Evolutionary conservation across 345 rosid species (phyloP), one percentile per base, ranked within the genome.

Genomic region (Aquilaria sinensis): DNA sequence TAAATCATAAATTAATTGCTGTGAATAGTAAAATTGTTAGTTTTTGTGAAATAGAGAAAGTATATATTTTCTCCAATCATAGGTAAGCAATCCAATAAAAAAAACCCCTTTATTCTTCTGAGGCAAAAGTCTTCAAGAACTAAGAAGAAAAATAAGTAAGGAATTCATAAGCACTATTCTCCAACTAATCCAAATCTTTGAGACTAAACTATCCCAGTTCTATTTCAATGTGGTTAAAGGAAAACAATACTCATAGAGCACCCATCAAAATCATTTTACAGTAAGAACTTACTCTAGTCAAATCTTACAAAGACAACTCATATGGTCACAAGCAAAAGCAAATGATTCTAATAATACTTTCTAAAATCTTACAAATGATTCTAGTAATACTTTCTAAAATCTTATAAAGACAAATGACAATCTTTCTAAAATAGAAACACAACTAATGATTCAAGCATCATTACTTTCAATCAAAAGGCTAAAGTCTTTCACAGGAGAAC

Each of bases 391-490:
- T 23, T 23, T 23, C 23, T 23, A 23, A 23, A 23, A 23, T 23
- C 23, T 23, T 23, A 23, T 23, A 23, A 23, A 23, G 23, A 23
- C 23, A 23, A 16, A 53, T 29, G 31, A 23, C 23, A 23, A 23
- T 23, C 23, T 23, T 23, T 23, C 23, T 23, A 23, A 23, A 23
- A 23, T 23, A 23, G 23, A 23, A 23, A 23, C 23, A 1, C 2
- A 3, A 0, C 12, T 1, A 37, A 46, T 15, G 8, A 43, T 4
- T 2, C 4, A 9, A 0, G 7, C 8, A 0, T 12, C 43, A 13
- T 57, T 70, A 79, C 77, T 80, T 81, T 80, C 87, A 80, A 85
- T 63, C 30, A 52, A 75, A 67, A 13, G 87, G 79, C 87, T 85
- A 76, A 70, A 43, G 58, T 68, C 76, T 58, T 85, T 86, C 83